Conservation (phyloP, 495 filamentous ascomycete species). For the Podospora conica region DNA sequence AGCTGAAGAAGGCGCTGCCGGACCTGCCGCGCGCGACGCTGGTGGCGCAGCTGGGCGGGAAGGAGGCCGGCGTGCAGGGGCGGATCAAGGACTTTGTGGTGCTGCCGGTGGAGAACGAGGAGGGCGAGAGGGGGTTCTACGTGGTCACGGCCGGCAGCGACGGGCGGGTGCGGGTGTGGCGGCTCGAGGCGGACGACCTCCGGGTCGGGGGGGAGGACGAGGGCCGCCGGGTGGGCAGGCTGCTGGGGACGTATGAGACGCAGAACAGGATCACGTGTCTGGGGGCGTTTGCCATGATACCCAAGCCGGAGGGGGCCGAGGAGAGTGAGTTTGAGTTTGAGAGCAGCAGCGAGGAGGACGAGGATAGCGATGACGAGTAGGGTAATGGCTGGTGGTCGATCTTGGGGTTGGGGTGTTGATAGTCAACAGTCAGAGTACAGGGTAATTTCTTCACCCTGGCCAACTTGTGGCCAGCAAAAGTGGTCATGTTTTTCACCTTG, state of each 20-base stretch:
- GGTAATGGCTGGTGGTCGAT: background rate
- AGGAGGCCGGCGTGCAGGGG: constrained; percentile 53
- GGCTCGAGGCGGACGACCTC: constrained; percentile 42
- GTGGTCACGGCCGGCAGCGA: constrained; percentile 78
- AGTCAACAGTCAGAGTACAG: too few relatives aligned
- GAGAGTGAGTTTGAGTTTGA: constrained; percentile 46
- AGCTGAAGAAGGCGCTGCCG: background rate
- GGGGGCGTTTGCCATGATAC: constrained; percentile 76
- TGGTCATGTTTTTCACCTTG: too few relatives aligned
- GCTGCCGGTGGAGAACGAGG: constrained; percentile 41
- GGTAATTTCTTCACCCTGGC: too few relatives aligned
- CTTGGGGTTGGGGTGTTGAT: background rate
- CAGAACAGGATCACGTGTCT: constrained; percentile 87
- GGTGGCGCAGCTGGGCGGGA: constrained; percentile 75
- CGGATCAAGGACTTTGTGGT: constrained; percentile 86
- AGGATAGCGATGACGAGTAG: constrained; percentile 42
- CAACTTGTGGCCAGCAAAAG: too few relatives aligned
- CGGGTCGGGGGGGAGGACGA: constrained; percentile 19
- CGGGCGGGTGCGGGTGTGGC: constrained; percentile 73
- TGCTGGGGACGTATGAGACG: constrained; percentile 77
- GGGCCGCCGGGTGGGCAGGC: constrained; percentile 55
- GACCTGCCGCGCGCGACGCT: constrained; percentile 45
- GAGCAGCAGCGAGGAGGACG: constrained; percentile 36
- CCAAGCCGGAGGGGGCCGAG: constrained; percentile 42
- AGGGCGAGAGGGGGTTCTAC: constrained; percentile 41